Conservation (phyloP, 768 basidiomycete genomes). For the Lactifluus pinguis region DNA sequence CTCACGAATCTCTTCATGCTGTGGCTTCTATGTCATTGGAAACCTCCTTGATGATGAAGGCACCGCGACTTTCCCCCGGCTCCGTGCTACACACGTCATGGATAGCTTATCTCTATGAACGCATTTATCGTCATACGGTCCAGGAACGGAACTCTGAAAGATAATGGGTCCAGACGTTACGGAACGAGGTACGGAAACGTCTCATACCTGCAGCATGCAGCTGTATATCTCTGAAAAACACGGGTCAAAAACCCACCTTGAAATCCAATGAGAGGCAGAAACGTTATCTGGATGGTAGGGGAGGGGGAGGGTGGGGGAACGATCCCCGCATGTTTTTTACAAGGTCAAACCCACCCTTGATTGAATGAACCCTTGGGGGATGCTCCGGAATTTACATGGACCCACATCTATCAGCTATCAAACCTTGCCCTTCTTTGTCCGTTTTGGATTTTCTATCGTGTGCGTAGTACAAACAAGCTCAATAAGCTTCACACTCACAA, state of each 20-base stretch:
- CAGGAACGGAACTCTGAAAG: not conserved
- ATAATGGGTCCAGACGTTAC: not conserved
- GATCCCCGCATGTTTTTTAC: not conserved
- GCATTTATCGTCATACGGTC: not conserved
- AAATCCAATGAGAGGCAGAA: not conserved
- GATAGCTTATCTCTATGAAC: not conserved
- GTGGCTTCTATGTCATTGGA: not conserved
- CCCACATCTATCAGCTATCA: not conserved
- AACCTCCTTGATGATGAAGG: not conserved
- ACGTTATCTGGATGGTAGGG: not conserved
- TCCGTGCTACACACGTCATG: not conserved
- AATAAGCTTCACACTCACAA: not conserved
- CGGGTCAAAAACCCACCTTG: not conserved
- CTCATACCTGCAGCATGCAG: not conserved
- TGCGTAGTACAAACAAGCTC: not conserved
- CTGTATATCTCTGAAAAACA: not conserved
- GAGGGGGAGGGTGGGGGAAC: not conserved
- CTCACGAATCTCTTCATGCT: not conserved
- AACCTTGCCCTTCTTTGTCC: not conserved
- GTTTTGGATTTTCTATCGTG: not conserved
- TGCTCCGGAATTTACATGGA: not conserved
- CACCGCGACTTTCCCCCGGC: not conserved
- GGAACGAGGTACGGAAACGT: not conserved
- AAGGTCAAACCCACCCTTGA: not conserved
- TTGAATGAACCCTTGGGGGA: not conserved